Evolutionary conservation across 2,329 filamentous ascomycete species (phyloP), one percentile per base, ranked within the genome.

Genomic region (Cladophialophora yegresii): DNA sequence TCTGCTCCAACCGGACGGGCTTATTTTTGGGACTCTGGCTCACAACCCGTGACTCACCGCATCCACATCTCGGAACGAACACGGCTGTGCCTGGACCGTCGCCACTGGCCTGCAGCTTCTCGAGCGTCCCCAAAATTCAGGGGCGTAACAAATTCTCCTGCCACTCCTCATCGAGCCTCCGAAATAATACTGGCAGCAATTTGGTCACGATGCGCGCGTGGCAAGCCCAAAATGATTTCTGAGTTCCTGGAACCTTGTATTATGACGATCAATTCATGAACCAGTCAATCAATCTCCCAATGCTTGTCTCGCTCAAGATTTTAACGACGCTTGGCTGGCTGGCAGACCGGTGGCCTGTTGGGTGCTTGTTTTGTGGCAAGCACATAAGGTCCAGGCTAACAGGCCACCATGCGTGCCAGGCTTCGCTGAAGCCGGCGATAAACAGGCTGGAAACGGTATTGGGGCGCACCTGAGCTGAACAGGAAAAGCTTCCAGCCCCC

Each of bases 401-500:
- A 28, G 26, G 26, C 26, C 26, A 28, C 26, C 26, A 6, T 3
- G 26, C 26, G 26, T 51, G 12, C 47, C 20, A 26, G 47, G 47
- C 22, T 23, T 13, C 26, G 10, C 7, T 51, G 47, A 20, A n/a
- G 22, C 47, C 20, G 47, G 51, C 30, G 12, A 45, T 13, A 40
- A 56, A 56, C 6, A 43, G n/a, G 54, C 22, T 56, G 60, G 60
- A 43, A 49, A 28, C 53, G 57, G 23, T 28, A 23, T 10, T 26
- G 47, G 57, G 57, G 45, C 43, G 43, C 57, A 59, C 45, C 53
- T 8, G 30, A 53, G 58, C 32, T 33, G 51, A 56, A 53, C 30
- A 53, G 23, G 32, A 51, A 36, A 50, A 53, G 43, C 43, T 51
- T 64, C 58, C 51, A 59, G 57, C 57, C 57, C 49, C 55, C 55